Evolutionary conservation across 257 asterid species (phyloP), one percentile per base, ranked within the genome.

Genomic region (Nicotiana obtusifolia): DNA sequence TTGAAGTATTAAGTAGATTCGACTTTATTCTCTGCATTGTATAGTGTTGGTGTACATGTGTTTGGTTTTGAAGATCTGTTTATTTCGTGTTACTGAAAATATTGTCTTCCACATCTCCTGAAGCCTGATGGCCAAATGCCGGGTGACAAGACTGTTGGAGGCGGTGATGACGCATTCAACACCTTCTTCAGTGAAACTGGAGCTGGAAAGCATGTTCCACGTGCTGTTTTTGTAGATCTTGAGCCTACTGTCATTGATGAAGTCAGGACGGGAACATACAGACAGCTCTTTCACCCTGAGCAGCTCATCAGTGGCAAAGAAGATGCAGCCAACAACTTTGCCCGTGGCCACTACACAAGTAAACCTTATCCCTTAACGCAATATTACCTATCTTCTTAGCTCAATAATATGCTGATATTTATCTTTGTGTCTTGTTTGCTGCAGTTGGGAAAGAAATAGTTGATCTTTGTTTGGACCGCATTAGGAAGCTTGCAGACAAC

Each of bases 271-370:
- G 86, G 86, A 47, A 3, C 84, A 52, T 84, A 76, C 73, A 69
- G 86, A 28, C 86, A 79, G 68, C 33, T 77, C 33, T 77, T 77
- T 77, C 81, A 77, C 81, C 87, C 87, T 22, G 84, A 84, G 60
- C 87, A 84, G 33, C 87, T 84, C 76, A 84, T 84, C 81, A 84
- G 53, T 64, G 86, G 86, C 79, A 84, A 84, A 81, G 86, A 84
- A 75, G 86, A 84, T 62, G 86, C 86, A 6, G 86, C 86, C 75
- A 84, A 84, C 86, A 84, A 84, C 82, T 84, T 84, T 37, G 86
- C 84, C 22, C 82, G 86, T 24, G 86, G 86, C 79, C 86, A 80
- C 35, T 80, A 84, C 33, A 84, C 86, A 65, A 84, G 83, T 78
- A 53, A 49, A 9, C 22, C 62, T 65, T 37, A 52, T 10, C 3